Evolutionary conservation across 176 grass and related monocot genomes (phyloP).

Genomic region (Zizania latifolia): DNA sequence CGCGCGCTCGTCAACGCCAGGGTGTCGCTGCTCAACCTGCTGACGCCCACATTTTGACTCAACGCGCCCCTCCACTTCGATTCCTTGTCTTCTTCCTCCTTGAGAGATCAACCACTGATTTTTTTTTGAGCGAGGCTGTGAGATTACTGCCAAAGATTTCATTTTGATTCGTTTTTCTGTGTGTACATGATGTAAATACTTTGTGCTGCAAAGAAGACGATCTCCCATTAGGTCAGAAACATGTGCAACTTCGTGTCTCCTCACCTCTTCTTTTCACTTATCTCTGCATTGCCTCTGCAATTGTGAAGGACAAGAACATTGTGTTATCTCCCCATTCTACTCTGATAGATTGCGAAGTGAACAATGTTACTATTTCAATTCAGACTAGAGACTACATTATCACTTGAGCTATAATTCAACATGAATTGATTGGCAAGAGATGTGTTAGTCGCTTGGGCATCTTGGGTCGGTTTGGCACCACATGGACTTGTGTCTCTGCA

Average conservation of each 20-base stretch:
- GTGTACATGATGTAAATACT: slow-evolving; percentile 51
- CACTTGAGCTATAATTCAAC: not conserved
- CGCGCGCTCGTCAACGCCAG: slow-evolving; percentile 60
- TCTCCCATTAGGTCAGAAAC: not conserved
- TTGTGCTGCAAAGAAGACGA: slow-evolving; percentile 8
- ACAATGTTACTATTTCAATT: not conserved
- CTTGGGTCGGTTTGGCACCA: slow-evolving; percentile 26
- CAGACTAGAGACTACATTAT: no score
- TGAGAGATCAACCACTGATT: not conserved
- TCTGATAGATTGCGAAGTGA: not conserved
- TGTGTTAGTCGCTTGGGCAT: not conserved
- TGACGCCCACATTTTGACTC: slow-evolving; percentile 57
- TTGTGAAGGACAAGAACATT: no score
- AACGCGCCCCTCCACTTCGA: not conserved
- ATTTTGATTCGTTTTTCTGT: slow-evolving; percentile 30
- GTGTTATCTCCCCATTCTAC: not conserved
- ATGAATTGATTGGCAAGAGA: not conserved
- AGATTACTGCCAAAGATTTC: slow-evolving; percentile 22
- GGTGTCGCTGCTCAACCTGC: slow-evolving; percentile 64
- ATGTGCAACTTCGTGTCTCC: not conserved
- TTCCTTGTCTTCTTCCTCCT: not conserved
- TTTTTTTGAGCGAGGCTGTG: slow-evolving; percentile 13
- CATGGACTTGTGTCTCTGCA: slow-evolving; percentile 24
- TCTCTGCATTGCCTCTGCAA: slow-evolving; percentile 5
- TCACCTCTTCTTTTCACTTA: not conserved